These are phyloP conservation scores for Leccinum uliginosum DNA, from an alignment of 768 basidiomycete genomes.

Conservation along the genomic window DNA sequence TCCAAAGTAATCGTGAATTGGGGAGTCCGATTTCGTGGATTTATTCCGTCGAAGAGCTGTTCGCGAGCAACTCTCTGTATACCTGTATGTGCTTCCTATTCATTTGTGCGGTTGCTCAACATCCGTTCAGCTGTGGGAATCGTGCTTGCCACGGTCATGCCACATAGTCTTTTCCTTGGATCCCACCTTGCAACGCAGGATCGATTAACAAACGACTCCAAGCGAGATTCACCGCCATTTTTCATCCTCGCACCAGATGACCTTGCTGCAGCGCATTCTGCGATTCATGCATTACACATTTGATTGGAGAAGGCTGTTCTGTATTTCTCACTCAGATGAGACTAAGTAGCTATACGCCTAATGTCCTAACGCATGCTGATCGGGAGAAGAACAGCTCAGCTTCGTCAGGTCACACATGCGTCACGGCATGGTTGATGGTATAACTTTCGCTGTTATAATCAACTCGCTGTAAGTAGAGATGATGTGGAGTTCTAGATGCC, in stretches of 20 bases:
- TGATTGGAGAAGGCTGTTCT: conserved; percentile 19
- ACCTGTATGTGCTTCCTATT: too few species aligned
- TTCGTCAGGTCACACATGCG: conserved; percentile 62
- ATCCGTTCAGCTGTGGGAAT: too few species aligned
- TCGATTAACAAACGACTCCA: conserved; percentile 40
- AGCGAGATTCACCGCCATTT: conserved; percentile 15
- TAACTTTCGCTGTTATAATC: conserved; percentile 76
- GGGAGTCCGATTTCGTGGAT: too few species aligned
- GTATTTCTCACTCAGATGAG: conserved; percentile 21
- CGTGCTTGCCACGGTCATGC: too few species aligned
- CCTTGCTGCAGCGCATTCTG: conserved; percentile 18
- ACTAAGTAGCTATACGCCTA: conserved; percentile 15
- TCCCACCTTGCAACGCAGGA: conserved; percentile 84
- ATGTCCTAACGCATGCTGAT: conserved; percentile 45
- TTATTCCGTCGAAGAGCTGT: too few species aligned
- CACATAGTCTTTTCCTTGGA: conserved; percentile 87
- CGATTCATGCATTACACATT: conserved; percentile 7
- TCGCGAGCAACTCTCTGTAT: too few species aligned
- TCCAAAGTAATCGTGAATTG: too few species aligned
- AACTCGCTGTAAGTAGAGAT: conserved; percentile 63
- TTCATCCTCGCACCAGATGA: conserved; percentile 13
- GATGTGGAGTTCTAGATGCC: background rate
- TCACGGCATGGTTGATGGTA: conserved; percentile 64
- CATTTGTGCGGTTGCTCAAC: too few species aligned
- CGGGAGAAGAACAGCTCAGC: conserved; percentile 48